phyloP scores from a whole-genome alignment of 345 rosid genomes.

The Firmiana major region DNA sequence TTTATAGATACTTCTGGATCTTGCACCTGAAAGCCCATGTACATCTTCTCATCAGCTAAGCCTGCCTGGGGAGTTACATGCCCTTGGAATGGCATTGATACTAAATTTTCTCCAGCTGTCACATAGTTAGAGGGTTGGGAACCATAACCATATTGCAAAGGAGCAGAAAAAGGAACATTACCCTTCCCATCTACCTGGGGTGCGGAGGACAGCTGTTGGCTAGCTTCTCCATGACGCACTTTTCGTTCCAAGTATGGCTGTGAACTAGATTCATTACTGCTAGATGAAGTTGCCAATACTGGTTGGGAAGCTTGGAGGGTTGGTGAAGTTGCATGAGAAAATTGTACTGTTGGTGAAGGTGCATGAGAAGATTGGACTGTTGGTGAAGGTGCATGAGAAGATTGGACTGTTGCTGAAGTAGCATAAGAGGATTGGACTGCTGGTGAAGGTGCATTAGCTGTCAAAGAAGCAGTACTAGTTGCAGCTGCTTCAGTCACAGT shows the following conservation, averaged over 20 bases:
- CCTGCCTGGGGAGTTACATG: slow-evolving; percentile 30
- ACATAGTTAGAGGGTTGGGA: slow-evolving; percentile 31
- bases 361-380: neutral
- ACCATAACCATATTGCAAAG: slow-evolving; percentile 34
- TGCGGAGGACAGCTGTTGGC: slow-evolving; percentile 29
- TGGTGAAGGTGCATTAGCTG: slow-evolving; percentile 23
- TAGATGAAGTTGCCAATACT: slow-evolving; percentile 21
- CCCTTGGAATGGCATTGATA: slow-evolving; percentile 34
- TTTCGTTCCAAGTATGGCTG: slow-evolving; percentile 33
- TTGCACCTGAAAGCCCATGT: slow-evolving; percentile 29
- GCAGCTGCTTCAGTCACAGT: slow-evolving; percentile 23
- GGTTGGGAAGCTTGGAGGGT: slow-evolving; percentile 1
- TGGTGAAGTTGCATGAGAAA: slow-evolving; percentile 16
- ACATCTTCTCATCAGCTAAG: slow-evolving; percentile 35
- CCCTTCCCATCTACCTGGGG: slow-evolving; percentile 32
- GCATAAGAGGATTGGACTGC: slow-evolving; percentile 10
- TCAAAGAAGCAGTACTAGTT: slow-evolving; percentile 27
- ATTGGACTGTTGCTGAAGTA: slow-evolving; percentile 26
- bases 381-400: slow-evolving; percentile 16
- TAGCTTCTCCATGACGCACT: slow-evolving; percentile 30
- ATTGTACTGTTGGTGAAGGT: slow-evolving; percentile 26
- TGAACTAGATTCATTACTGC: slow-evolving; percentile 33
- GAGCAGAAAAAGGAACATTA: slow-evolving; percentile 26
- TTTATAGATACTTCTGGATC: slow-evolving; percentile 29
- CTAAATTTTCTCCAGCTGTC: slow-evolving; percentile 31